Evolutionary conservation across 306 rosid genomes (phyloP).

Genomic region (Lathyrus tuberosus): DNA sequence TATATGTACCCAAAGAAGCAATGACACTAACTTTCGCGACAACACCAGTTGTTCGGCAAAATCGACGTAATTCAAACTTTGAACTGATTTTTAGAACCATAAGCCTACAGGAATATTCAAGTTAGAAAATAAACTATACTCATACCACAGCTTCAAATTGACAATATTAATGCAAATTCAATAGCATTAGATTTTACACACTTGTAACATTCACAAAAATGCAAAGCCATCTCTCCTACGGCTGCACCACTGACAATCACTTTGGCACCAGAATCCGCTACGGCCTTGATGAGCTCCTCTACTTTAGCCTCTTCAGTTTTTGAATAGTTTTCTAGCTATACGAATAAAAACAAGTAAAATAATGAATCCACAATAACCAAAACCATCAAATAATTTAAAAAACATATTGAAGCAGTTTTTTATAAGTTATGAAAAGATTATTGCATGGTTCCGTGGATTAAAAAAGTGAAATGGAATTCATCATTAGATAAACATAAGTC

Average conservation of each 20-base stretch:
- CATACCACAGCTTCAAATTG: background rate
- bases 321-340: slow-evolving; percentile 82
- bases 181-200: slow-evolving; percentile 34
- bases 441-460: no score
- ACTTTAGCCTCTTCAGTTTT: slow-evolving; percentile 91
- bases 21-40: slow-evolving; percentile 63
- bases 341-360: slow-evolving; percentile 28
- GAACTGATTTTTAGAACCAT: slow-evolving; percentile 92
- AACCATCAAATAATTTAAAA: slow-evolving; percentile 3
- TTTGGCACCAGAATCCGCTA: slow-evolving; percentile 90
- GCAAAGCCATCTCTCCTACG: slow-evolving; percentile 99
- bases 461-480: no score
- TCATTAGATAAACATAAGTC: no score
- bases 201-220: slow-evolving; percentile 94
- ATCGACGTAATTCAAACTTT: slow-evolving; percentile 88
- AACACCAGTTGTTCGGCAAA: slow-evolving; percentile 93
- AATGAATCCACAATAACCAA: slow-evolving; percentile 29
- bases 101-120: slow-evolving; percentile 57
- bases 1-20: slow-evolving; percentile 15
- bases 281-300: slow-evolving; percentile 94
- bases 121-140: slow-evolving; percentile 32
- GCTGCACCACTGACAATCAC: no score
- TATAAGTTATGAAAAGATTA: background rate
- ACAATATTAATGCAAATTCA: slow-evolving; percentile 16
- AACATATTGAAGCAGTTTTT: background rate